phyloP scores from a whole-genome alignment of 2,329 filamentous ascomycete species.

The Xylariaceae sp. region DNA sequence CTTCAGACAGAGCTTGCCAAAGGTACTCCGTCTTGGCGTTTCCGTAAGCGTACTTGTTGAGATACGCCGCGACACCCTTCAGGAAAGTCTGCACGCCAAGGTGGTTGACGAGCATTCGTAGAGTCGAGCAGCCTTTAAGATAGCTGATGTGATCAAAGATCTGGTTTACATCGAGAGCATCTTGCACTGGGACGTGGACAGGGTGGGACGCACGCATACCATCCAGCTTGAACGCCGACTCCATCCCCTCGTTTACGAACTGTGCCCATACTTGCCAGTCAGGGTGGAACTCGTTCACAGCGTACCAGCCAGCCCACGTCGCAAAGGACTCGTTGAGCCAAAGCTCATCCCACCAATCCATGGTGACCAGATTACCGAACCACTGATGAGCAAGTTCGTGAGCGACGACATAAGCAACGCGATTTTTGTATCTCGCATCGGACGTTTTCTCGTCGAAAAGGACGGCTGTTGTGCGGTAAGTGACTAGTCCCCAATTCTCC shows the following conservation, averaged over 20 bases:
- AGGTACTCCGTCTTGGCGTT: slow-evolving; percentile 90
- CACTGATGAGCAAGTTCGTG: slow-evolving; percentile 96
- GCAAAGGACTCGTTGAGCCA: slow-evolving; percentile 97
- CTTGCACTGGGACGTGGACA: slow-evolving; percentile 91
- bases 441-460: slow-evolving; percentile 94
- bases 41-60: slow-evolving; percentile 83
- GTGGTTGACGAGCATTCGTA: slow-evolving; percentile 92
- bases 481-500: slow-evolving; percentile 97
- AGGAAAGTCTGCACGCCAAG: slow-evolving; percentile 86
- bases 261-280: slow-evolving; percentile 98
- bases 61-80: slow-evolving; percentile 83
- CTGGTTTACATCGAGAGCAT: slow-evolving; percentile 94
- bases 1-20: slow-evolving; percentile 84
- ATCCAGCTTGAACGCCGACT: slow-evolving; percentile 87
- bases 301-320: slow-evolving; percentile 96
- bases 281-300: slow-evolving; percentile 85
- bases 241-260: slow-evolving; percentile 93
- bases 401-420: slow-evolving; percentile 95
- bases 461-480: slow-evolving; percentile 91
- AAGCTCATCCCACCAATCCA: slow-evolving; percentile 95
- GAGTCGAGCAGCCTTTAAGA: slow-evolving; percentile 91
- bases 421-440: slow-evolving; percentile 85
- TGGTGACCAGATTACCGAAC: slow-evolving; percentile 93
- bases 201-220: slow-evolving; percentile 88
- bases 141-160: slow-evolving; percentile 98